Evolutionary conservation across 2,329 filamentous ascomycete species (phyloP).

Genomic region (Stenocarpella maydis): DNA sequence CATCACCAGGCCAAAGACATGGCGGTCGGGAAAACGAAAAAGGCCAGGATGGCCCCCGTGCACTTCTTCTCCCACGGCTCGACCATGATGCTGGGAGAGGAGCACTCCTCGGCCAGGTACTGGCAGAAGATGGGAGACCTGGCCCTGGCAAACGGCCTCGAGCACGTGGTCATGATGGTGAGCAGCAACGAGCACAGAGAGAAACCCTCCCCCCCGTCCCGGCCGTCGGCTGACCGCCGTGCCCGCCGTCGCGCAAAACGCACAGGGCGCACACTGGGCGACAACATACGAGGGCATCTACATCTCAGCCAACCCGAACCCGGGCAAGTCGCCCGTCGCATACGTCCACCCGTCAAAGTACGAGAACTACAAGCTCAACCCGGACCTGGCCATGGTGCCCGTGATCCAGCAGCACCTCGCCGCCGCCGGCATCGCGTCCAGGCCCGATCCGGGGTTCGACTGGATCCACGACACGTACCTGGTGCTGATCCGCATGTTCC

Average conservation of each 20-base stretch:
- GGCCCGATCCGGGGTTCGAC: constrained; percentile 64
- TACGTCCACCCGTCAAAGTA: constrained; percentile 74
- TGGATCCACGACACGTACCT: constrained; percentile 79
- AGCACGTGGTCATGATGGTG: constrained; percentile 73
- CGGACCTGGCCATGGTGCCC: constrained; percentile 63
- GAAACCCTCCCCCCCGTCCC: not conserved
- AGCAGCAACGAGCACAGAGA: not conserved
- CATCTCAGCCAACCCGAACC: constrained; percentile 67
- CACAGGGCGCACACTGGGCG: constrained; percentile 72
- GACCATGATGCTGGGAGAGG: constrained; percentile 76
- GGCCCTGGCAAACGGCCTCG: constrained; percentile 65
- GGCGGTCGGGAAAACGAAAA: constrained; percentile 10
- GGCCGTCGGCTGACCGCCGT: not conserved
- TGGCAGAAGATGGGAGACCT: constrained; percentile 73
- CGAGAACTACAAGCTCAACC: constrained; percentile 65
- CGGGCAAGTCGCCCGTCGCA: constrained; percentile 69
- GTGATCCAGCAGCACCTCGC: constrained; percentile 59
- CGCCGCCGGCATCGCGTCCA: constrained; percentile 61
- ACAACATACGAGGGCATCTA: constrained; percentile 63
- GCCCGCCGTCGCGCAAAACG: constrained; percentile 14
- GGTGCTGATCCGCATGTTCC: constrained; percentile 75
- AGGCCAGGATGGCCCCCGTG: constrained; percentile 56
- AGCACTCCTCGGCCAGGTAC: constrained; percentile 67
- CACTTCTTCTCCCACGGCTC: constrained; percentile 76
- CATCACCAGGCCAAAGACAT: not conserved